Evolutionary conservation across 768 basidiomycete genomes (phyloP), one percentile per base, ranked within the genome.

Genomic region (Suillus ampliporus): DNA sequence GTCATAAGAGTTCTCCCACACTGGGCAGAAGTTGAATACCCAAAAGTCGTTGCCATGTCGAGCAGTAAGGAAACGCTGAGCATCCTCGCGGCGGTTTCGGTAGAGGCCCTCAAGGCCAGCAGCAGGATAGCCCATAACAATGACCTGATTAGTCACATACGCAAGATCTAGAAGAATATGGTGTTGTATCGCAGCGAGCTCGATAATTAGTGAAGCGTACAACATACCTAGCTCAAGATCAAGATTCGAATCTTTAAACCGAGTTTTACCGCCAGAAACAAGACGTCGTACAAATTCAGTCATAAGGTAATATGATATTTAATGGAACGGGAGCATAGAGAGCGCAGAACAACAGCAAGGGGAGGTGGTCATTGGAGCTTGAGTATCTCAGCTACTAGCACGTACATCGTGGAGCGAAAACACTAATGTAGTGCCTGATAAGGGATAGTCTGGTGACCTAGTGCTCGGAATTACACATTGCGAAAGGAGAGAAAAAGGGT

Each of bases 21-120:
- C 68, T 0, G 94, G 93, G 66, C 94, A 95, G 63, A 95, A 87
- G 73, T 97, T 95, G 82, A 92, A 95, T 11, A 95, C 85, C 89
- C 92, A 91, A 72, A 86, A 95, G 69, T 92, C 87, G 68, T 87
- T 82, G 5, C 86, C 85, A 69, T 95, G 92, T 51, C 88, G 80
- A 58, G 86, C 78, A 31, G 91, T 86, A 6, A 95, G 80, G 72
- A 95, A 94, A 44, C 81, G 83, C 65, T 87, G 86, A 2, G 89
- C 90, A 69, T 95, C 91, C 31, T 88, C 85, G 41, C 90, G 80
- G 38, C 80, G 82, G 70, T 97, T 97, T 47, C 94, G 83, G 68
- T 97, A 97, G 44, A 91, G 72, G 2, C 89, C 83, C 67, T 93
- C 92, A 1, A 95, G 69, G 0, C 94, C 94, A 1, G 81, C 76